phyloP scores from a whole-genome alignment of 2,329 filamentous ascomycete species.

The Parastagonospora nodorum region DNA sequence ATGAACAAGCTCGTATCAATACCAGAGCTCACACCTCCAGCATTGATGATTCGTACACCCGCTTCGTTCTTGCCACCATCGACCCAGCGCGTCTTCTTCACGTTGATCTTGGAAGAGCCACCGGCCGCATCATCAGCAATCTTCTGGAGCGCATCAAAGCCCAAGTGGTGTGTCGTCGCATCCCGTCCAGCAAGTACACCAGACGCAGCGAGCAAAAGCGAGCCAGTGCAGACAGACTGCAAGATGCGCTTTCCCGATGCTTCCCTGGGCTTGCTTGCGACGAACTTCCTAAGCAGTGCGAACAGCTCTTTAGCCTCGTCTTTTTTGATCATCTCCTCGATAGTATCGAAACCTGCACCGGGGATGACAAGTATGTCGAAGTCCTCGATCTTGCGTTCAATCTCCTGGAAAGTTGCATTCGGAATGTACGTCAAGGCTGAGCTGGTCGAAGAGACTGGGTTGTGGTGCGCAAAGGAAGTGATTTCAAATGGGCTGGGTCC shows the following conservation, averaged over 20 bases:
- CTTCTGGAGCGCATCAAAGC: slow-evolving; percentile 29
- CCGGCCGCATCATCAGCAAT: slow-evolving; percentile 37
- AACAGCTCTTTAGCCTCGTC: slow-evolving; percentile 23
- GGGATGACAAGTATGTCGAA: slow-evolving; percentile 50
- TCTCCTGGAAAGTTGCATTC: slow-evolving; percentile 36
- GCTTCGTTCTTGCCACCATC: slow-evolving; percentile 37
- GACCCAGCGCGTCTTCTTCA: slow-evolving; percentile 39
- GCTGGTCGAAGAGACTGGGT: slow-evolving; percentile 26
- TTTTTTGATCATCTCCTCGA: slow-evolving; percentile 29
- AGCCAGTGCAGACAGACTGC: slow-evolving; percentile 50
- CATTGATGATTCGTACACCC: slow-evolving; percentile 41
- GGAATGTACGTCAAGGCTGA: slow-evolving; percentile 36
- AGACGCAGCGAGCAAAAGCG: slow-evolving; percentile 45
- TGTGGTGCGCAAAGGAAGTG: slow-evolving; percentile 40
- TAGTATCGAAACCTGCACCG: slow-evolving; percentile 33
- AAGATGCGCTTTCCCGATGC: slow-evolving; percentile 36
- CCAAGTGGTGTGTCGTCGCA: slow-evolving; percentile 49
- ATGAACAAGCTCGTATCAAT: slow-evolving; percentile 40
- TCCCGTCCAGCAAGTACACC: slow-evolving; percentile 43
- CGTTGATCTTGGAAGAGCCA: slow-evolving; percentile 26
- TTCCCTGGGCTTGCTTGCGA: slow-evolving; percentile 21
- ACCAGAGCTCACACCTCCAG: slow-evolving; percentile 40
- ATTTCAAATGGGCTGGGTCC: slow-evolving; percentile 36
- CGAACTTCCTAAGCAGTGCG: slow-evolving; percentile 29
- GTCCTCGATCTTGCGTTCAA: slow-evolving; percentile 29